A percentile compares a stretch with the other conserved stretches of the same genome.
Conservation (phyloP, 176 grass and related monocot genomes). For the Poa pratensis region DNA sequence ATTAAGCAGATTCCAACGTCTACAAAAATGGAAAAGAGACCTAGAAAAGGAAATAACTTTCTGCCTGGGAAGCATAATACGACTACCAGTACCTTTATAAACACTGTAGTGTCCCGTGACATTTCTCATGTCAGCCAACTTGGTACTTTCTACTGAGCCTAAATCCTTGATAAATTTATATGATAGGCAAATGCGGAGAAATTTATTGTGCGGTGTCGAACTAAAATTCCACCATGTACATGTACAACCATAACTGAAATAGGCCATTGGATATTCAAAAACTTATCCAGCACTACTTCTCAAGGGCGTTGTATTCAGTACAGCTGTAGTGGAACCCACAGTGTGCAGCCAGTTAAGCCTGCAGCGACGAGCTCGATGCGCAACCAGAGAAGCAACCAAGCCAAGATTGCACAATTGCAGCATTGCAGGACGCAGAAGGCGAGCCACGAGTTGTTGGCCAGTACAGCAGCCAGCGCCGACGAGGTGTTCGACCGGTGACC, state of each 20-base stretch:
- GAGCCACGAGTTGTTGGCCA: neutral
- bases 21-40: neutral
- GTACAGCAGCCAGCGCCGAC: neutral
- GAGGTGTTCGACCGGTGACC: slow-evolving; percentile 37
- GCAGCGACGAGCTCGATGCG: neutral
- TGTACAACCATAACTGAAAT: neutral
- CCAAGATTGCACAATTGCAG: neutral
- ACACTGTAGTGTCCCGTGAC: neutral
- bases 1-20: neutral
- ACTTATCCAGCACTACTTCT: neutral
- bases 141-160: slow-evolving; percentile 11
- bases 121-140: slow-evolving; percentile 3
- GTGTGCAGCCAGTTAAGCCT: neutral
- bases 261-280: neutral
- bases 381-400: neutral
- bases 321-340: neutral
- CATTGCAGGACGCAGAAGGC: neutral
- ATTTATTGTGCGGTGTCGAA: neutral
- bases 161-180: neutral
- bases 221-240: neutral
- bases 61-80: neutral
- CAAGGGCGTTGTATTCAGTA: neutral
- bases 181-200: slow-evolving; percentile 1
- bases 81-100: neutral
- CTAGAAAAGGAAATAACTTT: neutral